These are phyloP conservation scores for Blastobotrys buckinghamii DNA, from an alignment of 1,139 yeast species.

Conservation along the genomic window DNA sequence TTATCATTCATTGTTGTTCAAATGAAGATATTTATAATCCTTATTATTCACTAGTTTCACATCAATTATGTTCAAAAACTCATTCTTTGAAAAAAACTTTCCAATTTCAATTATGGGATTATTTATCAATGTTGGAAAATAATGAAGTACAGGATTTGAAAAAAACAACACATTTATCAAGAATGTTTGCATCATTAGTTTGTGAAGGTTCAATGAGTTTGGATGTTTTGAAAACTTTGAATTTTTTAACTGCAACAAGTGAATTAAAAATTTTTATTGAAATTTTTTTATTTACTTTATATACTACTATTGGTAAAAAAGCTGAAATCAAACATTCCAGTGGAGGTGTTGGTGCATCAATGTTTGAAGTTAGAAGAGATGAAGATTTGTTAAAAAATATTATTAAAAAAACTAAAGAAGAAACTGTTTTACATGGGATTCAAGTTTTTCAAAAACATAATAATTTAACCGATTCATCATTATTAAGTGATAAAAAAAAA, in stretches of 20 bases:
- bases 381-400: constrained; percentile 51
- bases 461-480: background rate
- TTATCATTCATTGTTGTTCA: constrained; percentile 77
- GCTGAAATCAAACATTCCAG: constrained; percentile 31
- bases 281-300: constrained; percentile 59
- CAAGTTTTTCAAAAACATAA: constrained; percentile 48
- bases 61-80: constrained; percentile 65
- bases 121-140: constrained; percentile 62
- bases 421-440: constrained; percentile 63
- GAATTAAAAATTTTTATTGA: constrained; percentile 70
- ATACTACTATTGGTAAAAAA: constrained; percentile 60
- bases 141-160: constrained; percentile 44
- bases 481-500: constrained; percentile 20
- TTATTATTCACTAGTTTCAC: constrained; percentile 77
- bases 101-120: constrained; percentile 88
- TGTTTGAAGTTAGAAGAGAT: constrained; percentile 31
- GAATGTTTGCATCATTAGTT: constrained; percentile 69
- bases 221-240: constrained; percentile 65
- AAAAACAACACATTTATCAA: constrained; percentile 64
- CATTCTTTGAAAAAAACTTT: constrained; percentile 70
- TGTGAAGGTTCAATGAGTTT: constrained; percentile 69
- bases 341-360: background rate
- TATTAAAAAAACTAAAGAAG: constrained; percentile 57
- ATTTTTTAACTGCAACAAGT: constrained; percentile 64
- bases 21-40: constrained; percentile 86